Evolutionary conservation across 1,284 basidiomycete genomes (phyloP).

Genomic region (Tilletia setariae): DNA sequence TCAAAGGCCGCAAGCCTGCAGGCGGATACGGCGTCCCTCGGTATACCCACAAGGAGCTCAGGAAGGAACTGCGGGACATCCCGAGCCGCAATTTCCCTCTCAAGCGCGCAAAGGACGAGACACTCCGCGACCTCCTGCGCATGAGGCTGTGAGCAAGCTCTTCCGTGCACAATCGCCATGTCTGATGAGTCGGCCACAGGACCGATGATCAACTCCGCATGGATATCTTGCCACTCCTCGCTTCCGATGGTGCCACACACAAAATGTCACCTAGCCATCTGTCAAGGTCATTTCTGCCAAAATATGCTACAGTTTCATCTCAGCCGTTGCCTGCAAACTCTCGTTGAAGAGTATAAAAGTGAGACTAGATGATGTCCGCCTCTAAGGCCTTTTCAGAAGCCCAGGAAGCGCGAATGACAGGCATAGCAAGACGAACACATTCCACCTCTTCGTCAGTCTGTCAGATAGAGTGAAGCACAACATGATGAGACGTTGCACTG

Average conservation of each 20-base stretch:
- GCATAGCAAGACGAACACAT: slow-evolving; percentile 9
- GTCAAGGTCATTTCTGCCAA: no score
- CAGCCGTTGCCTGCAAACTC: no score
- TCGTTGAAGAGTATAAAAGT: background rate
- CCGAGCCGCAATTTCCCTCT: background rate
- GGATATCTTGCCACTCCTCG: no score
- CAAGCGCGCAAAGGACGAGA: background rate
- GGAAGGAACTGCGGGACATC: background rate
- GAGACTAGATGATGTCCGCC: background rate
- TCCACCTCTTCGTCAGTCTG: slow-evolving; percentile 14
- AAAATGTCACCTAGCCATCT: no score
- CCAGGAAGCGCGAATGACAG: background rate
- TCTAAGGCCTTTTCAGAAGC: no score
- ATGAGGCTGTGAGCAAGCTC: background rate
- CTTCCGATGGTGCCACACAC: no score
- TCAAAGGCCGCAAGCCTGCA: background rate
- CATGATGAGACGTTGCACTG: no score
- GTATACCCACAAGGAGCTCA: background rate
- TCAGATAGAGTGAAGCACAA: background rate
- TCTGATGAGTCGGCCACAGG: no score
- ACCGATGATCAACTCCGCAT: no score
- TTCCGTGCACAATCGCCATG: no score
- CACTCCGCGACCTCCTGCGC: slow-evolving; percentile 5
- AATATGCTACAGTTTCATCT: no score
- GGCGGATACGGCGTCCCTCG: background rate